Conservation (phyloP, 768 basidiomycete genomes). For the Scleroderma citrinum region DNA sequence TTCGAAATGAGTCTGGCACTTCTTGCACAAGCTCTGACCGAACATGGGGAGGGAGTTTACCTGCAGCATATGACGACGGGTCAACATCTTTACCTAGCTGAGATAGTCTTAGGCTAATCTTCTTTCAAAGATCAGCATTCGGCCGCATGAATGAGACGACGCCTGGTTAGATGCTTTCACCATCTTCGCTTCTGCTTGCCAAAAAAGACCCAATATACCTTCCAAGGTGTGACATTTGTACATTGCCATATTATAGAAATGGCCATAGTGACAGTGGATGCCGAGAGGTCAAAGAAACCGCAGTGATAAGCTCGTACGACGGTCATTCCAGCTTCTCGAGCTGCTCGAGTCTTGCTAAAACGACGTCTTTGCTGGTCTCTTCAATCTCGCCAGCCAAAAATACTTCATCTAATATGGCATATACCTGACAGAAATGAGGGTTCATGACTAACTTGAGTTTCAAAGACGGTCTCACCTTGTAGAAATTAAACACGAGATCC, state of each 20-base stretch:
- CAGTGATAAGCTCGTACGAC: background rate
- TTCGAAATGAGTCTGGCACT: too few species aligned
- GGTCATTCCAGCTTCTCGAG: conserved; percentile 88
- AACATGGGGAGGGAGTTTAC: too few species aligned
- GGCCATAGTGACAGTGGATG: background rate
- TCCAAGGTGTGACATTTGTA: background rate
- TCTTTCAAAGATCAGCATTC: too few species aligned
- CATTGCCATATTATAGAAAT: background rate
- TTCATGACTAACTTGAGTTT: background rate
- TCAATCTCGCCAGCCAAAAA: conserved; percentile 98
- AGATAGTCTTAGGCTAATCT: too few species aligned
- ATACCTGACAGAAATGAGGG: conserved; percentile 53
- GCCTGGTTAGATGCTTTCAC: too few species aligned
- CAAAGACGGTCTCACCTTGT: conserved; percentile 55
- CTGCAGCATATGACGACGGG: too few species aligned
- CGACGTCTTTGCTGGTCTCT: conserved; percentile 96
- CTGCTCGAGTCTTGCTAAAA: conserved; percentile 82
- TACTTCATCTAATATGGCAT: conserved; percentile 96
- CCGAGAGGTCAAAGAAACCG: background rate
- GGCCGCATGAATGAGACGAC: too few species aligned
- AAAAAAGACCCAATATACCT: too few species aligned
- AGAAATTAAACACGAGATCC: conserved; percentile 98
- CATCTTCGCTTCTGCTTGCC: too few species aligned
- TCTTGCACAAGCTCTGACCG: too few species aligned
- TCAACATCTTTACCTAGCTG: too few species aligned